Evolutionary conservation across 129 eudicot genomes (phyloP).

Genomic region (Erigeron canadensis): DNA sequence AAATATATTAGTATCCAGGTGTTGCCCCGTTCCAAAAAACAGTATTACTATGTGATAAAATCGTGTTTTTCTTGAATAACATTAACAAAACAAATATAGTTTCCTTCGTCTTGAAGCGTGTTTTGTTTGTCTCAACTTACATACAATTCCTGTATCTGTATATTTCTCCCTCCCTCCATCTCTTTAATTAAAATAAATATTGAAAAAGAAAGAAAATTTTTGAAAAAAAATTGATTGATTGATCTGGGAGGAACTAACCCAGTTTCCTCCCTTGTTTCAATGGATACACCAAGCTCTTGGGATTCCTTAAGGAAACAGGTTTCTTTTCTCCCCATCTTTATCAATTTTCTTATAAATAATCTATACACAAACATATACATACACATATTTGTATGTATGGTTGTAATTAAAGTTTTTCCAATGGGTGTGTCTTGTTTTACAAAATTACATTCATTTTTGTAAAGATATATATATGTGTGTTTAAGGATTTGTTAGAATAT

Average conservation of each 20-base stretch:
- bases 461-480: too few species aligned
- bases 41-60: too few species aligned
- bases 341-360: not conserved
- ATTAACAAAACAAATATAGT: conserved; percentile 12
- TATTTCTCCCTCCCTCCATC: not conserved
- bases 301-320: conserved; percentile 87
- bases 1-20: too few species aligned
- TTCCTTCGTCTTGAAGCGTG: conserved; percentile 28
- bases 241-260: conserved; percentile 20
- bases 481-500: too few species aligned
- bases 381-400: not conserved
- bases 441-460: too few species aligned
- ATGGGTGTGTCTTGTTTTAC: not conserved
- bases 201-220: not conserved
- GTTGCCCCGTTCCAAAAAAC: too few species aligned
- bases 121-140: conserved; percentile 29
- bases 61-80: too few species aligned
- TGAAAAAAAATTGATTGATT: conserved; percentile 1
- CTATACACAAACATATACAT: not conserved
- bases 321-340: not conserved
- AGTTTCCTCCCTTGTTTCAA: conserved; percentile 32
- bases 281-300: conserved; percentile 79
- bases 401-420: not conserved
- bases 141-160: conserved; percentile 7
- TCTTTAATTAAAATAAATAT: not conserved